Evolutionary conservation across 2,329 filamentous ascomycete species (phyloP).

Genomic region (Acrocalymma vagum): DNA sequence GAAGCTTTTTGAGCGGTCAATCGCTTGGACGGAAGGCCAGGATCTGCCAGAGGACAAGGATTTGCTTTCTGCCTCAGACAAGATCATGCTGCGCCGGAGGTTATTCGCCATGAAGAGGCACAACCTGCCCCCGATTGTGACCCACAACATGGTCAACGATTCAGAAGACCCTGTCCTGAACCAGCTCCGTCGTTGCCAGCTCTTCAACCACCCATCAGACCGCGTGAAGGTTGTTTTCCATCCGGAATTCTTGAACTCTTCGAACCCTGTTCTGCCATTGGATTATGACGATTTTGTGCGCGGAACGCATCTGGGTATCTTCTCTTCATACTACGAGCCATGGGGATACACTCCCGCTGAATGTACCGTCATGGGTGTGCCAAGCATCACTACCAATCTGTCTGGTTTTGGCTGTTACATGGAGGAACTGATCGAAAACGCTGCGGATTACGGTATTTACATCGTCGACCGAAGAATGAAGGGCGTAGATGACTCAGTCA

Average conservation of each 20-base stretch:
- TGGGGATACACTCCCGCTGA: slow-evolving; percentile 99
- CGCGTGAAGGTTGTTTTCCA: slow-evolving; percentile 99
- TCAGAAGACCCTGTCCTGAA: slow-evolving; percentile 92
- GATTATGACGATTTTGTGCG: slow-evolving; percentile 99
- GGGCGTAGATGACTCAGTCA: slow-evolving; percentile 96
- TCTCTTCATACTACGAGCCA: slow-evolving; percentile 97
- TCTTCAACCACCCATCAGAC: slow-evolving; percentile 95
- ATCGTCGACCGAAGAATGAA: slow-evolving; percentile 96
- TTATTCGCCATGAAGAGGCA: slow-evolving; percentile 97
- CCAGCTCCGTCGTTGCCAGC: slow-evolving; percentile 92
- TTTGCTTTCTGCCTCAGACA: slow-evolving; percentile 88
- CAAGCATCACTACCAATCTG: slow-evolving; percentile 96
- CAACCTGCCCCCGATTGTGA: slow-evolving; percentile 91
- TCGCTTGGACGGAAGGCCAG: slow-evolving; percentile 95
- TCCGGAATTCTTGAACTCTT: slow-evolving; percentile 94
- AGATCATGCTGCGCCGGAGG: slow-evolving; percentile 87
- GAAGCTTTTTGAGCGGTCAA: slow-evolving; percentile 90
- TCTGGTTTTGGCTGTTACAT: slow-evolving; percentile 99
- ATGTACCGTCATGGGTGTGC: slow-evolving; percentile 98
- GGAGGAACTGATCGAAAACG: slow-evolving; percentile 99
- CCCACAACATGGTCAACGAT: slow-evolving; percentile 98
- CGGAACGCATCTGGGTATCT: slow-evolving; percentile 93
- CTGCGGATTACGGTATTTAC: slow-evolving; percentile 97
- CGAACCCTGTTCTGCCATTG: slow-evolving; percentile 91
- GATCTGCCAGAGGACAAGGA: slow-evolving; percentile 96